Base-by-base conservation (phyloP, 306 rosid genomes). In the Begonia masoniana region DNA sequence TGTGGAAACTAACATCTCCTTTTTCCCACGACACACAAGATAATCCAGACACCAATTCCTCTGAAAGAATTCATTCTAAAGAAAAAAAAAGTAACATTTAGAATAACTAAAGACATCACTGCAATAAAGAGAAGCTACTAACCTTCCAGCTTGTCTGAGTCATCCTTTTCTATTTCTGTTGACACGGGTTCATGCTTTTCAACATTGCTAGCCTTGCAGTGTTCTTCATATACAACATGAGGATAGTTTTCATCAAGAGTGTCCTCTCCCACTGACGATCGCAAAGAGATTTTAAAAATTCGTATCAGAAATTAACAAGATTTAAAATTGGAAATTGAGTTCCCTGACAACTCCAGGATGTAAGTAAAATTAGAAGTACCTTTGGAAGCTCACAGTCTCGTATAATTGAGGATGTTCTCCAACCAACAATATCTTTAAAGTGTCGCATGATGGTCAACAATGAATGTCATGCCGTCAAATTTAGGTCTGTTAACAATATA, bases 171-270 rank as follows among this genome's bases (percentile, higher is more conserved):
- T 0, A 16, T 52, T 13, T 54, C 11, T 26, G 45, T 15, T 51
- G 72, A 62, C 54, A 51, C 48, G 52, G 69, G 49, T 48, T 83
- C 83, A 62, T 53, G 68, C 52, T 76, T 74, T 59, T 83, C 87
- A 65, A 71, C 51, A 21, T 83, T 82, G 62, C 65, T 73, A 41
- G 84, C 97, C 61, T 88, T 84, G 78, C 95, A 82, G 52, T 59
- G 95, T 59, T 88, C 97, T 72, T 88, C 88, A 65, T 77, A 78
- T n/a, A 88, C 95, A 19, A 88, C 62, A 74, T 88, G 97, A 7
- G 92, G 93, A 76, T 84, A 88, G 60, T 76, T 82, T 61, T 82
- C 88, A 42, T 84, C 78, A 52, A 74, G 53, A 58, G 65, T 45
- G 64, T 76, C 85, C 61, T 77, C 83, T 77, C 83, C 95, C 93